Conservation (phyloP, 1,284 basidiomycete genomes). For the Anthracocystis panici-leucophaei region DNA sequence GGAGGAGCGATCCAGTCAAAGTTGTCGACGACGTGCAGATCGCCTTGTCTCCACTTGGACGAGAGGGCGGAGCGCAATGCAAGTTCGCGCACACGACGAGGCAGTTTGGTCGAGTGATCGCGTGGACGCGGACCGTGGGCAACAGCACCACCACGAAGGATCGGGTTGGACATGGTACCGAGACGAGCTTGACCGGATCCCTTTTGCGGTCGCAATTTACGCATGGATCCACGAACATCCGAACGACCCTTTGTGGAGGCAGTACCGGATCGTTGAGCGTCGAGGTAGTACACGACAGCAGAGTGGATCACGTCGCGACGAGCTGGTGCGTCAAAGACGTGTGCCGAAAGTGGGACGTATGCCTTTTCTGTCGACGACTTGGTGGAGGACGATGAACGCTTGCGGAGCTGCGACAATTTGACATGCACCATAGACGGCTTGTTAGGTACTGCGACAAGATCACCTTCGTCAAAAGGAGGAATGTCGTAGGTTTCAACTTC, state of each 20-base stretch:
- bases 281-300: constrained; percentile 89
- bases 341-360: constrained; percentile 79
- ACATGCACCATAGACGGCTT: constrained; percentile 53
- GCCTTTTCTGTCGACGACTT: neutral
- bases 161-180: constrained; percentile 87
- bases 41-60: constrained; percentile 80
- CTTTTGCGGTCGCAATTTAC: constrained; percentile 91
- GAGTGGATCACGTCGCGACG: constrained; percentile 92
- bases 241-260: constrained; percentile 90
- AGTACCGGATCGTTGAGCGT: constrained; percentile 87
- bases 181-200: constrained; percentile 89
- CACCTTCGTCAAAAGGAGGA: constrained; percentile 38
- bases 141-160: constrained; percentile 90
- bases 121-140: constrained; percentile 90
- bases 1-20: constrained; percentile 71
- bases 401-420: constrained; percentile 44
- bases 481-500: constrained; percentile 33
- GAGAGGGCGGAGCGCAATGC: constrained; percentile 91
- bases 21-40: constrained; percentile 79
- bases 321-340: constrained; percentile 84
- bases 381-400: constrained; percentile 3
- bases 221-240: constrained; percentile 87
- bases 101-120: constrained; percentile 89
- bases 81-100: constrained; percentile 88
- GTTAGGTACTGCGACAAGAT: constrained; percentile 45